Evolutionary conservation across 2,329 filamentous ascomycete genomes (phyloP), one percentile per base, ranked within the genome.

Genomic region (Plectosphaerella plurivora): DNA sequence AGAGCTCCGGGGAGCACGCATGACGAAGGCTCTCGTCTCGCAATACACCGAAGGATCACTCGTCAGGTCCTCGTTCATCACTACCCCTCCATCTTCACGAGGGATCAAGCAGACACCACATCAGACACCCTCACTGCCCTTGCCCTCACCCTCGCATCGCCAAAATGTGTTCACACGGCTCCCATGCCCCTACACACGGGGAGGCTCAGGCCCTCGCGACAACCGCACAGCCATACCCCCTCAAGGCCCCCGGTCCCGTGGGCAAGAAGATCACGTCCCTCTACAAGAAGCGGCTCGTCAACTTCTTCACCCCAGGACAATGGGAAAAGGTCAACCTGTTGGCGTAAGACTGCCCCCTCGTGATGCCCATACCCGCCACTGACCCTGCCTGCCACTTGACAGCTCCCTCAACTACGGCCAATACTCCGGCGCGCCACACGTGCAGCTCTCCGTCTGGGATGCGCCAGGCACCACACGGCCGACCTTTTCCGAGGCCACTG

Each of bases 321-420:
- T 58, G 57, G 57, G 55, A 59, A n/a, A 59, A 59, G 18, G 57
- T 57, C 16, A 59, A 59, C 24, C 16, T 58, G 12, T 45, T 59
- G 7, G 50, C 56, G 55, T 59, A 49, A 37, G 58, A 24, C 22
- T 4, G n/a, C 49, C 41, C 20, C 41, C 16, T 45, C 7, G 24
- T 22, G 47, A 45, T 45, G 39, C 28, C 4, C 49, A 39, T 35
- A 16, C 45, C 45, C 39, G 39, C 8, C 28, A 18, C 45, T 47
- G 45, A 42, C 46, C 22, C 36, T 15, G 22, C 20, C 41, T 15
- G 15, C 48, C 18, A 14, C 7, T 15, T 11, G 20, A 24, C 49
- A 57, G 55, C 47, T 49, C 48, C 51, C 51, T 59, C 22, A 51
- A 61, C 25, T 37, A 59, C 7, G 57, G 55, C 14, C 42, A 25